Conservation (phyloP, 2,329 filamentous ascomycete species). For the Ophiostoma ips region DNA sequence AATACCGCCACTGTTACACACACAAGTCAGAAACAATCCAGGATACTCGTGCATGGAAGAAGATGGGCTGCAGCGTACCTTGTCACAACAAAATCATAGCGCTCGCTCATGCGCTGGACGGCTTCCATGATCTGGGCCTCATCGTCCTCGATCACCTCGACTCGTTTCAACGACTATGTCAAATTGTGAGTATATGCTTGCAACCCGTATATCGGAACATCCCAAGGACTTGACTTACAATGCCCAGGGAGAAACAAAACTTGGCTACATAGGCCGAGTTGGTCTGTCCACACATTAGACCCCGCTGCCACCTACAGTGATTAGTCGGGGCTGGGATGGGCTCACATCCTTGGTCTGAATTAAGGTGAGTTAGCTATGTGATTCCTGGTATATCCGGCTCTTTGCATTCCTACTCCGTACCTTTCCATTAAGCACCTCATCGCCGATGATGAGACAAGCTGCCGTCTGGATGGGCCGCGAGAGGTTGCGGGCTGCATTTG, state of each 20-base stretch:
- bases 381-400: background rate
- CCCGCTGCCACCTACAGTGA: background rate
- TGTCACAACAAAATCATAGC: slow-evolving; percentile 90
- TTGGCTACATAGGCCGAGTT: slow-evolving; percentile 52
- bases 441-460: slow-evolving; percentile 89
- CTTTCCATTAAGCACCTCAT: slow-evolving; percentile 92
- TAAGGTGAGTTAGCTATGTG: no score
- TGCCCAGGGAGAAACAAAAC: slow-evolving; percentile 48
- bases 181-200: background rate
- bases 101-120: slow-evolving; percentile 69
- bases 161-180: slow-evolving; percentile 45
- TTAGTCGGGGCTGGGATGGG: background rate
- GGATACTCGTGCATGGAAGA: background rate
- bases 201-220: no score
- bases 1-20: slow-evolving; percentile 58
- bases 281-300: slow-evolving; percentile 28
- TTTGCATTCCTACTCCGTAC: slow-evolving; percentile 28
- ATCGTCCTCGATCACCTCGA: slow-evolving; percentile 91
- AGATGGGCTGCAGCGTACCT: slow-evolving; percentile 35
- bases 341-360: slow-evolving; percentile 13
- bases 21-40: background rate
- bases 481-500: slow-evolving; percentile 8
- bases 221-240: slow-evolving; percentile 31
- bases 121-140: slow-evolving; percentile 83
- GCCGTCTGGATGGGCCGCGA: slow-evolving; percentile 63